These are phyloP conservation scores for Scheffersomyces stipitis DNA, from an alignment of 805 yeast species.

Conservation along the genomic window DNA sequence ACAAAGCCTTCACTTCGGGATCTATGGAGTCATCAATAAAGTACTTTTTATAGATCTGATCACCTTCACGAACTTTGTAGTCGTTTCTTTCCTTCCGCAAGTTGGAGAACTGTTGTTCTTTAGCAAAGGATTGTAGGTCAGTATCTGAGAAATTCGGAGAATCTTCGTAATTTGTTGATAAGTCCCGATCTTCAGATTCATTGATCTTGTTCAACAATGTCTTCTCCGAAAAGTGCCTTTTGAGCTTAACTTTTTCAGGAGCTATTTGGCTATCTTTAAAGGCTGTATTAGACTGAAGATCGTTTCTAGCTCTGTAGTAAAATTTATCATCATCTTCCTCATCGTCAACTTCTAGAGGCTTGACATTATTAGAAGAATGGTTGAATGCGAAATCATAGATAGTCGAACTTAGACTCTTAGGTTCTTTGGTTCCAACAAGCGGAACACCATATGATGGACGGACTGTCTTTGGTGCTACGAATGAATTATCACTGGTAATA, in stretches of 20 bases:
- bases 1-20: constrained; percentile 50
- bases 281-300: constrained; percentile 5
- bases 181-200: not conserved
- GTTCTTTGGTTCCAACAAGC: constrained; percentile 10
- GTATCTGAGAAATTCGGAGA: not conserved
- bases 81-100: constrained; percentile 33
- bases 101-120: constrained; percentile 9
- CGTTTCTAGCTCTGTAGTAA: constrained; percentile 16
- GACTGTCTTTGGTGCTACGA: not conserved
- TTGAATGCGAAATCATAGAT: too few species aligned
- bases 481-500: constrained; percentile 1
- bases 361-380: too few species aligned
- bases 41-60: constrained; percentile 46
- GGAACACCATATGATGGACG: constrained; percentile 6
- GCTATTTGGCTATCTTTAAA: not conserved
- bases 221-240: not conserved
- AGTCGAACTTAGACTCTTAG: constrained; percentile 7
- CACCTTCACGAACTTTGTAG: constrained; percentile 63
- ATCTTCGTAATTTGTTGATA: not conserved
- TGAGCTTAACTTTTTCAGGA: not conserved
- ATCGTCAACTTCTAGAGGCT: constrained; percentile 6
- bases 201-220: not conserved
- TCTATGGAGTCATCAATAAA: constrained; percentile 44
- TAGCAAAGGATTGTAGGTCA: not conserved
- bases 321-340: constrained; percentile 12